Evolutionary conservation across 2,329 filamentous ascomycete genomes (phyloP), one percentile per base, ranked within the genome.

Genomic region (Cladorrhinum sp.): DNA sequence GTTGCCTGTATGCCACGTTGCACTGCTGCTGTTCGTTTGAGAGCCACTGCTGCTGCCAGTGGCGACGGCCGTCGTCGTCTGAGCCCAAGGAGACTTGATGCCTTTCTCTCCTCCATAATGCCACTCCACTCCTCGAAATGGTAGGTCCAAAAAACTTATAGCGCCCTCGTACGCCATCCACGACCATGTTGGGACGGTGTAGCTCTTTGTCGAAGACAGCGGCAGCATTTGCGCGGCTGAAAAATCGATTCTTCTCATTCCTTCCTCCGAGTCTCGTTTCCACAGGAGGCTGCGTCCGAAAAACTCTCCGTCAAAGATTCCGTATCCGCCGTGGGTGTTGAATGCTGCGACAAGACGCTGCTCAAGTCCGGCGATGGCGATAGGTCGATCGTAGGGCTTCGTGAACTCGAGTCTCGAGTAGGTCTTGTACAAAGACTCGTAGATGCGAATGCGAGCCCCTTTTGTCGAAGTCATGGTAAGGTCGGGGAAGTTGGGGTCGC

Each of bases 361-460:
- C 48, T 75, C 67, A 0, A 77, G 64, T 0, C 72, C 74, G 1
- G 60, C 63, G 0, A 76, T 72, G 0, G 72, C 73, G 1, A 71
- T 27, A 0, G 73, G 69, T 0, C 73, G 67, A 50, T 76, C 74
- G 0, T 52, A 22, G 1, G 18, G 8, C 0, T 41, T 41, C 0
- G 69, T 62, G 16, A 74, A 67, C 0, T 50, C 62, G 0, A 76
- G 67, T 0, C 67, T 62, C 1, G 72, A 74, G 62, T 76, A 76
- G 6, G 63, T 58, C 23, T 58, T 36, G 63, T 71, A 75, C 0
- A 73, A 62, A 13, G 61, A 32, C 45, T 71, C 62, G 55, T 64
- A 69, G 1, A 68, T 59, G 0, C 55, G 16, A 7, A 74, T 74
- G 48, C 64, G 68, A 24, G 58, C 20, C 36, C 54, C 32, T 18